These are phyloP conservation scores for Eucalyptus cladocalyx DNA, from an alignment of 345 rosid species.

Conservation along the genomic window DNA sequence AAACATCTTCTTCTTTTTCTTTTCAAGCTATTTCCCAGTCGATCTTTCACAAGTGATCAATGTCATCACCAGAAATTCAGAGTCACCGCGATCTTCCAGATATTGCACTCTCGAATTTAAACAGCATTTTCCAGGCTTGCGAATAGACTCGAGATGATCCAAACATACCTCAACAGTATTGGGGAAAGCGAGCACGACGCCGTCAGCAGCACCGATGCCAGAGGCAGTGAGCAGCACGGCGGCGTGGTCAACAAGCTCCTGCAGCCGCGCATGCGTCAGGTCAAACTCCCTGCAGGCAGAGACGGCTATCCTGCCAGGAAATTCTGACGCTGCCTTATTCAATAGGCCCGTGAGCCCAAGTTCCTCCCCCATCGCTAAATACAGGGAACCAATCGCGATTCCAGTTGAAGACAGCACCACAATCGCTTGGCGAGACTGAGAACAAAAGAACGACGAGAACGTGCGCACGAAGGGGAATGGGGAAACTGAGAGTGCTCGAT, in stretches of 20 bases:
- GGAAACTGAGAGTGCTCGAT: not conserved
- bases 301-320: conserved; percentile 20
- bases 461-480: not conserved
- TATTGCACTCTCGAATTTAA: too few species aligned
- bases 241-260: conserved; percentile 28
- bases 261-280: conserved; percentile 22
- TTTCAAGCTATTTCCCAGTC: not conserved
- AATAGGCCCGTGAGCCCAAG: conserved; percentile 31
- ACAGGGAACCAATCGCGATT: not conserved
- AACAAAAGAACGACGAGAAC: not conserved
- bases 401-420: not conserved
- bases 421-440: not conserved
- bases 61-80: not conserved
- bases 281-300: conserved; percentile 25
- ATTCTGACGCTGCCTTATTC: conserved; percentile 22
- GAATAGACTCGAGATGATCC: not conserved
- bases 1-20: too few species aligned
- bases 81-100: too few species aligned
- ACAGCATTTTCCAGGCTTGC: not conserved
- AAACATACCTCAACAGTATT: conserved; percentile 49
- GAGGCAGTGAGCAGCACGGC: conserved; percentile 33
- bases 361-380: not conserved
- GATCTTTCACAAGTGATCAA: not conserved
- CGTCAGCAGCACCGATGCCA: conserved; percentile 34
- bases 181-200: conserved; percentile 49